Base-by-base conservation (phyloP, 2,329 filamentous ascomycete genomes). In the Metarhizium anisopliae region DNA sequence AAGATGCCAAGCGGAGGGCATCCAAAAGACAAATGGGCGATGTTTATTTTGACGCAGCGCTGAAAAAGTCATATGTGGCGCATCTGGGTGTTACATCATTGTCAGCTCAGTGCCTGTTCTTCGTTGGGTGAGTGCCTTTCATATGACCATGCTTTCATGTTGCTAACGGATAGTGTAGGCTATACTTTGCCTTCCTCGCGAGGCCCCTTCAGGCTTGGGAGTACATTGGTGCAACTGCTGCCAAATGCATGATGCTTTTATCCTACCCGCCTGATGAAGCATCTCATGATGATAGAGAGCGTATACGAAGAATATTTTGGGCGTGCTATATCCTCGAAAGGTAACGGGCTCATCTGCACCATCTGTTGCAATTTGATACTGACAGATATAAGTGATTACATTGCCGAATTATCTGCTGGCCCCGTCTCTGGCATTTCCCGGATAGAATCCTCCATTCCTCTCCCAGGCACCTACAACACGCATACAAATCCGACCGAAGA, bases 311-410 rank as follows among this genome's bases (percentile, higher is more conserved):
- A 1, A 79, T 80, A 53, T 81, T 80, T 58, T 81, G 77, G 77
- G 75, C 78, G 0, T 80, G 77, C 56, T 80, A 79, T 55, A 77
- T 81, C 11, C 68, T 81, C 0, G 77, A 81, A 62, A 78, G 75
- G 76, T 74, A 43, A 29, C 18, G 25, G 8, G 14, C 13, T 38
- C 47, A 0, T 36, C 11, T 16, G 1, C 35, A 10, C 20, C 14
- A 2, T 45, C 11, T 25, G 18, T 16, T 20, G 25, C 25, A 25
- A 25, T 25, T 35, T 8, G 45, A 47, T 25, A 30, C 50, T 55
- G 18, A 55, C 35, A 49, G n/a, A 25, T n/a, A 18, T 20, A 50
- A 79, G 77, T 47, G 77, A 80, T 59, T 78, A 79, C 51, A 70
- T 81, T 14, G 77, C 78, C 4, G 78, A 80, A 58, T 66, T 81